Base-by-base conservation (phyloP, 2,329 filamentous ascomycete species). In the Aspergillus fructus region DNA sequence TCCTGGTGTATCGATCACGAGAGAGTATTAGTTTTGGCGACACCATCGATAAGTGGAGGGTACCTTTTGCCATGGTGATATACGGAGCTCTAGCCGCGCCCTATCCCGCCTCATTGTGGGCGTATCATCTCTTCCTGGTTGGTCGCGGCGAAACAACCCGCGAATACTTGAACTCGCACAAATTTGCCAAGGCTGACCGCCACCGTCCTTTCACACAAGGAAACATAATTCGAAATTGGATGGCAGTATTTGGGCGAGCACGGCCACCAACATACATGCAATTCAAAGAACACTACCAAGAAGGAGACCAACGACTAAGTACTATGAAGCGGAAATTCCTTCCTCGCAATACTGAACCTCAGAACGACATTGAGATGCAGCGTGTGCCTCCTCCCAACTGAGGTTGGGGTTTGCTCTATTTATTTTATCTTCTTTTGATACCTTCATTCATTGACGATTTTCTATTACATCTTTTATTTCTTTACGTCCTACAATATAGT, bases 131-230 rank as follows among this genome's bases (percentile, higher is more conserved):
- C 47, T 97, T 96, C 77, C 82, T 99, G 43, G 91, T 96, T 78
- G 89, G 86, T 6, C 84, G 93, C 33, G 94, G 93, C 49, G 93
- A 99, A 79, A 99, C 93, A 0, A 99, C 94, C 1, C 84, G 94
- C 65, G 94, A 99, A 75, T 97, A 96, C 73, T 85, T 99, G 63
- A 96, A 96, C 76, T 93, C 90, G 4, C 91, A 96, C 76, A 97
- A 97, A 74, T 97, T 99, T 72, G 79, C 89, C 62, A 96, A 94
- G 77, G 89, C 89, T 66, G 93, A 99, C 72, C 86, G 94, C 12
- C 96, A 96, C 74, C 83, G 93, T 43, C 91, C 94, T 1, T 99
- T 96, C 67, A 93, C 87, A 2, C 92, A 96, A 69, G 88, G 87
- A 37, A 89, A 80, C 64, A 79, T 89, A 48, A 74, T 89, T 68